Evolutionary conservation across 768 basidiomycete species (phyloP), one percentile per base, ranked within the genome.

Genomic region (Tylopilus balloui): DNA sequence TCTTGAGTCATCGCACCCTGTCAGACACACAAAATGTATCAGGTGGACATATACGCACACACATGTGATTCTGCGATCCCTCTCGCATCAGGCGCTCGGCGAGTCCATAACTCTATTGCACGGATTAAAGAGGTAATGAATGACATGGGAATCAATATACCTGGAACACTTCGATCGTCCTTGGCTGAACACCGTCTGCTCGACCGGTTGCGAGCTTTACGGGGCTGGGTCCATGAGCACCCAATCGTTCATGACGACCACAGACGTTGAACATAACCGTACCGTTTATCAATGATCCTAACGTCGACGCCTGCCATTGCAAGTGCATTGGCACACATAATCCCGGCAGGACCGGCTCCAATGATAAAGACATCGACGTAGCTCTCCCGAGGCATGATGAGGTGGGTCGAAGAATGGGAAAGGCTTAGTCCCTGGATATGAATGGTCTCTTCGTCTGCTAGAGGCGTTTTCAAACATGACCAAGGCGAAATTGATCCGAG

Each of bases 271-370:
- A n/a, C n/a, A n/a, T n/a, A n/a, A n/a, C 19, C 61, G 10, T 47
- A 75, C 73, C 75, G 68, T 50, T 73, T 68, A 51, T 80, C 78
- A 6, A 80, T 64, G 42, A 80, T 71, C 28, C 75, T 70, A 12
- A 77, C 70, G 43, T 73, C 68, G 13, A 68, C 34, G 5, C 77
- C 74, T 3, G 72, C 75, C n/a, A 56, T 59, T 5, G 69, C 71
- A 12, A 80, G 69, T 19, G 71, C 77, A 40, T 82, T 81, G 19
- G 78, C 79, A 52, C 81, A 83, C 84, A 89, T 86, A 2, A 88
- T 64, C 3, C 87, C 79, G 5, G 75, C 70, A 3, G 76, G 77
- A 42, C 75, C 77, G 54, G 78, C 76, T 15, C 76, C 76, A 21
- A 78, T 60, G 43, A 78, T 55, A 48, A 78, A 63, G 28, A 78